phyloP scores from a whole-genome alignment of 1,284 basidiomycete species.

The Farysia itapuensis region DNA sequence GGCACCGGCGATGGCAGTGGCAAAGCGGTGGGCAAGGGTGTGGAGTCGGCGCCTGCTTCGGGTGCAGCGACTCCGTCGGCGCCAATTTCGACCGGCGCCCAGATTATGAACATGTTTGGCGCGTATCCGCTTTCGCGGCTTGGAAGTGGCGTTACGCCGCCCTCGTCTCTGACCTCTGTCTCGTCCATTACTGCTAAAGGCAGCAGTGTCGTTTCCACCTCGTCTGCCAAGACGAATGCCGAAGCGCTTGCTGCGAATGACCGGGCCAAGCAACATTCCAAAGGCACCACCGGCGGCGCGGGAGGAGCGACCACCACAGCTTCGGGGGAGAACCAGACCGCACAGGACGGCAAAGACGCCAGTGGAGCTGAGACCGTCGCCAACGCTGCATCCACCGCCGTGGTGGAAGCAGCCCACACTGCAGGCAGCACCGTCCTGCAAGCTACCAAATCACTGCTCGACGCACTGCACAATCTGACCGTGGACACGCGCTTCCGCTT shows the following conservation, averaged over 20 bases:
- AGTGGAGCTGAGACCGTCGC: not conserved
- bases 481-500: constrained; percentile 19
- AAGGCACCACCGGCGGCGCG: constrained; percentile 1
- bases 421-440: constrained; percentile 16
- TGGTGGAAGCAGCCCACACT: constrained; percentile 10
- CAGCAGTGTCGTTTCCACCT: constrained; percentile 23
- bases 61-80: constrained; percentile 24
- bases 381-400: constrained; percentile 1
- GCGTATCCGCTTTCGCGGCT: constrained; percentile 46
- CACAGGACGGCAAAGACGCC: not conserved
- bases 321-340: not conserved
- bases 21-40: not conserved
- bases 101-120: constrained; percentile 49
- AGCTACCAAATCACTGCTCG: constrained; percentile 3
- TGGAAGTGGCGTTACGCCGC: constrained; percentile 34
- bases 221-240: constrained; percentile 23
- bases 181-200: constrained; percentile 43
- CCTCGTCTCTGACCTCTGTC: constrained; percentile 25
- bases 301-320: not conserved
- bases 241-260: constrained; percentile 23
- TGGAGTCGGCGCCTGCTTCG: constrained; percentile 11
- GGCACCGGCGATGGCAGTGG: not conserved
- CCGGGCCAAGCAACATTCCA: constrained; percentile 15
- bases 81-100: constrained; percentile 23
- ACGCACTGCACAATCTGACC: not conserved